phyloP scores from a whole-genome alignment of 495 filamentous ascomycete genomes.

The Aspergillus haitiensis region DNA sequence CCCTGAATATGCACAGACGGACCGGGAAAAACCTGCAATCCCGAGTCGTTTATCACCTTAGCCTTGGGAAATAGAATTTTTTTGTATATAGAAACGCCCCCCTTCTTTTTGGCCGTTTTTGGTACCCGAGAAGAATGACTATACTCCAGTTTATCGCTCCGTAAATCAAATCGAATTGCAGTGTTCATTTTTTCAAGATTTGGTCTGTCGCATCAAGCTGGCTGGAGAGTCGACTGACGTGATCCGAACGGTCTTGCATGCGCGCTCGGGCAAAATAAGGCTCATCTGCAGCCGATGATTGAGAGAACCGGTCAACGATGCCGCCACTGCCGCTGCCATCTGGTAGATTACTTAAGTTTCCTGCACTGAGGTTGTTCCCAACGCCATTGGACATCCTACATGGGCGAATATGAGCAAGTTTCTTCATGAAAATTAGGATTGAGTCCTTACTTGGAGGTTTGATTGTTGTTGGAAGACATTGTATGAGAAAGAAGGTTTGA shows the following conservation, averaged over 20 bases:
- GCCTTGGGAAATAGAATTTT: constrained; percentile 26
- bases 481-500: background rate
- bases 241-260: constrained; percentile 37
- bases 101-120: constrained; percentile 16
- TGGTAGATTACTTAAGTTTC: constrained; percentile 36
- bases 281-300: constrained; percentile 36
- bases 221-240: constrained; percentile 34
- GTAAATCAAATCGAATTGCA: background rate
- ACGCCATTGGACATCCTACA: constrained; percentile 25
- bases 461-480: constrained; percentile 26
- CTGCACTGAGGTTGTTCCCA: constrained; percentile 30
- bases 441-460: constrained; percentile 21
- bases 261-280: constrained; percentile 42
- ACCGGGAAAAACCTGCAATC: constrained; percentile 1
- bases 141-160: background rate
- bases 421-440: background rate
- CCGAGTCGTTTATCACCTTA: constrained; percentile 1
- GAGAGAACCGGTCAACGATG: constrained; percentile 36
- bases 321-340: constrained; percentile 25
- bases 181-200: constrained; percentile 32
- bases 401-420: constrained; percentile 1
- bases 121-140: background rate
- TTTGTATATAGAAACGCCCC: constrained; percentile 27
- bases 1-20: constrained; percentile 12
- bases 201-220: constrained; percentile 40